Conservation (phyloP, 352 stramenopile genomes). For the Phytopythium vexans region DNA sequence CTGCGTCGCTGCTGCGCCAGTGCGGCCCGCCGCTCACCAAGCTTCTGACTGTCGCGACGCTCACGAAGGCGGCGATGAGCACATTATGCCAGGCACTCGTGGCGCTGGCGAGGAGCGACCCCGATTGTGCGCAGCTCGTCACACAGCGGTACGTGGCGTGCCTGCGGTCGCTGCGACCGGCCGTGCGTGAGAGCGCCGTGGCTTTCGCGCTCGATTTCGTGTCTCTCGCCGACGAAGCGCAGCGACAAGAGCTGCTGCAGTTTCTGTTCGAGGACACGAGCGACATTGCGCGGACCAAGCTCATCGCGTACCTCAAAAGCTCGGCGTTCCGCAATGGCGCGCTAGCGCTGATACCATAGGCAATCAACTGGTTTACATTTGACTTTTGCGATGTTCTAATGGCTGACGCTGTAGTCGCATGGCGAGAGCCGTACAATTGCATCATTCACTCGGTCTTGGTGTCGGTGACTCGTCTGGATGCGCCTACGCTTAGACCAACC, state of each 20-base stretch:
- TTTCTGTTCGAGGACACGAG: conserved; percentile 71
- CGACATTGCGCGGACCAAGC: conserved; percentile 73
- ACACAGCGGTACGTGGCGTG: conserved; percentile 51
- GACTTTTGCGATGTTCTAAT: background rate
- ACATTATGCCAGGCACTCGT: conserved; percentile 67
- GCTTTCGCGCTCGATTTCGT: conserved; percentile 67
- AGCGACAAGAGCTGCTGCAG: conserved; percentile 57
- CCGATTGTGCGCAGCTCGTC: conserved; percentile 26
- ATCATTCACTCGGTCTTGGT: background rate
- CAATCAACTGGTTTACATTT: too few relatives aligned
- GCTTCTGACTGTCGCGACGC: conserved; percentile 30
- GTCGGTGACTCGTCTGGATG: background rate
- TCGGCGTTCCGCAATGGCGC: conserved; percentile 50
- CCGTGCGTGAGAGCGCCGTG: conserved; percentile 60
- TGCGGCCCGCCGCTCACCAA: conserved; percentile 37
- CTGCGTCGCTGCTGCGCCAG: conserved; percentile 34
- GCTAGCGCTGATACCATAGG: conserved; percentile 7
- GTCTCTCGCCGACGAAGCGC: conserved; percentile 36
- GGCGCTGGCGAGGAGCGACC: conserved; percentile 52
- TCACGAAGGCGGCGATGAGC: conserved; percentile 62
- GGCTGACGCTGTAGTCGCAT: background rate
- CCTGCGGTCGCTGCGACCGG: conserved; percentile 37
- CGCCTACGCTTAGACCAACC: conserved; percentile 13
- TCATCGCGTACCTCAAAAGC: conserved; percentile 71
- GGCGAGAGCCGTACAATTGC: too few relatives aligned